A percentile compares a stretch with the other conserved stretches of the same genome.
Evolutionary conservation across 2,329 filamentous ascomycete genomes (phyloP).

Genomic region (Emmonsia crescens): DNA sequence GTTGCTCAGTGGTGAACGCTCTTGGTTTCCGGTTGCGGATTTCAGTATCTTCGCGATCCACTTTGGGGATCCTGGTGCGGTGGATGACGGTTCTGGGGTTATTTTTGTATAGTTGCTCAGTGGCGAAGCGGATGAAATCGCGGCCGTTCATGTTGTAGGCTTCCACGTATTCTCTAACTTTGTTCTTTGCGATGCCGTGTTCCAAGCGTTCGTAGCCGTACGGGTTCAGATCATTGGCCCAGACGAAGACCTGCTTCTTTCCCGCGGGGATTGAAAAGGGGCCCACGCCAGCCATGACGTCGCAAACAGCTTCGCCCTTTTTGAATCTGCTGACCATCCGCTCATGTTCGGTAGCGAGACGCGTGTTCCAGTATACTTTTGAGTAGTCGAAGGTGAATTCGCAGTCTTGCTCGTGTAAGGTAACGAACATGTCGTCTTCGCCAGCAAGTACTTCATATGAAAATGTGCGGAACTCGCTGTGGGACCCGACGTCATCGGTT

Average conservation of each 20-base stretch:
- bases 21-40: conserved; percentile 18
- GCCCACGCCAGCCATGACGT: conserved; percentile 95
- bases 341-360: conserved; percentile 80
- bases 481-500: conserved; percentile 71
- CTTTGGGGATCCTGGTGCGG: background rate
- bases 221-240: conserved; percentile 95
- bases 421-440: conserved; percentile 69
- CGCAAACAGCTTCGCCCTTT: conserved; percentile 79
- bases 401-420: conserved; percentile 71
- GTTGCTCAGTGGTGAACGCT: conserved; percentile 11
- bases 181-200: conserved; percentile 64
- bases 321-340: conserved; percentile 65
- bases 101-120: conserved; percentile 41
- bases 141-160: conserved; percentile 75
- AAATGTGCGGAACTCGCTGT: conserved; percentile 84
- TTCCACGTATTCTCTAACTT: conserved; percentile 63
- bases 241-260: conserved; percentile 82
- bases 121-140: conserved; percentile 63
- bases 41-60: conserved; percentile 27
- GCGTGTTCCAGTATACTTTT: conserved; percentile 96
- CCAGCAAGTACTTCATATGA: conserved; percentile 82
- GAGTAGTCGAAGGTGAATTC: conserved; percentile 87
- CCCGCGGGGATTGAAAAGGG: conserved; percentile 90
- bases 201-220: conserved; percentile 66
- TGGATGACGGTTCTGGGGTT: conserved; percentile 40